Evolutionary conservation across 2,329 filamentous ascomycete genomes (phyloP), one percentile per base, ranked within the genome.

Genomic region (Colletotrichum musae): DNA sequence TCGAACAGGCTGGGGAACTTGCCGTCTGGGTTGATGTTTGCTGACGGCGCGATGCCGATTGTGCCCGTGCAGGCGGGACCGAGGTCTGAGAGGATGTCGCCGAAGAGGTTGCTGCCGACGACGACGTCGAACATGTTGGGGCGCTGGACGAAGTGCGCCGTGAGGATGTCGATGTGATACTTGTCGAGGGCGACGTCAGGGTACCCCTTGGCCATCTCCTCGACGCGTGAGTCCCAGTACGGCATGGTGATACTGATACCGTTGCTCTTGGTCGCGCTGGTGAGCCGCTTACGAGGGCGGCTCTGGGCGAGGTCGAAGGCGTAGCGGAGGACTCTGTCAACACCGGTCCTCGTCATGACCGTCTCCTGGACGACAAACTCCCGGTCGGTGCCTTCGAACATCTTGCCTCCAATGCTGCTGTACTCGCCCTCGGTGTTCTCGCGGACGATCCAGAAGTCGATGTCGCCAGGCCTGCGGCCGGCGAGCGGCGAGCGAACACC

Each of bases 21-120:
- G 76, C 87, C 76, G 0, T 80, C 82, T 1, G 91, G 91, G 72
- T 93, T 91, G 1, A 93, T 82, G 73, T 92, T 93, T 57, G 85
- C 88, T 0, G 91, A 92, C 3, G 91, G 91, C 4, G 91, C 91
- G 67, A 94, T 93, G 9, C 92, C 91, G 70, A 93, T 93, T 2
- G 87, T 91, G 0, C 91, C 91, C 3, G 91, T 91, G 6, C 93
- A 81, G 0, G 91, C 90, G 15, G 92, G 91, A 6, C 91, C 92
- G 21, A 93, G 82, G 74, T 93, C 91, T 0, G 90, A 92, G 5
- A 93, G 85, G 58, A 93, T 92, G 71, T 93, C 91, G 6, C 89
- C 90, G 70, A 85, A 83, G 32, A 91, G 74, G 72, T 91, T 91
- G 4, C 87, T 89, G 1, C 88, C 89, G 24, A 91, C 89, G 70